Evolutionary conservation across 371 early-diverging fungal species (phyloP), one percentile per base, ranked within the genome.

Genomic region (Rhizopus stolonifer): DNA sequence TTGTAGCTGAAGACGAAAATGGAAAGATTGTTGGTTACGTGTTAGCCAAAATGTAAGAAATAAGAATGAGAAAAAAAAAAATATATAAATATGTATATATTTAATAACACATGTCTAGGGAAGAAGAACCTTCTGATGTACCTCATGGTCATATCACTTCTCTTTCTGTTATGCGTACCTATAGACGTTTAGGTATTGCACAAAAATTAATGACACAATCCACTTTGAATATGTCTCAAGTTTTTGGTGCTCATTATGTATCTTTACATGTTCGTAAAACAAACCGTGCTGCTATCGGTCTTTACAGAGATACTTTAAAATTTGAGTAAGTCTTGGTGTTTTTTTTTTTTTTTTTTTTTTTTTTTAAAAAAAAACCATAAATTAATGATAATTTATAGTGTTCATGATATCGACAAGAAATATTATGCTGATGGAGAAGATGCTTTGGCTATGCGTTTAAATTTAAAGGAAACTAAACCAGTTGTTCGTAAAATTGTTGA

Each of bases 401-500:
- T 95, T 21, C 81, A 89, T 54, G 90, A 93, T 31, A 84, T 92
- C 17, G 98, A 98, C 64, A 88, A 90, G 61, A 91, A 92, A 58
- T 98, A 98, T 73, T 98, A 98, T 73, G 98, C 97, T 2, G 97
- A 98, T 69, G 98, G 98, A 18, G 98, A 98, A 69, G 95, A 94
- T 71, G 93, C 90, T 1, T 88, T 84, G 58, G 86, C 86, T 15
- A 91, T 91, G 89, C 84, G 86, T 56, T 74, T 84, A 26, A 56
- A 68, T 3, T 60, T 83, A 5, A 69, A 63, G 43, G 72, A 75
- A 46, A 53, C 64, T 18, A 70, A 70, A 50, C 65, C 67, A 25
- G 25, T 61, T 9, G 24, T 54, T 48, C 65, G 74, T 21, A 67
- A 65, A 38, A 59, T 69, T 31, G 72, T 71, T 8, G 72, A 75